Conservation (phyloP, 2,329 filamentous ascomycete genomes). For the Seiridium cupressi region DNA sequence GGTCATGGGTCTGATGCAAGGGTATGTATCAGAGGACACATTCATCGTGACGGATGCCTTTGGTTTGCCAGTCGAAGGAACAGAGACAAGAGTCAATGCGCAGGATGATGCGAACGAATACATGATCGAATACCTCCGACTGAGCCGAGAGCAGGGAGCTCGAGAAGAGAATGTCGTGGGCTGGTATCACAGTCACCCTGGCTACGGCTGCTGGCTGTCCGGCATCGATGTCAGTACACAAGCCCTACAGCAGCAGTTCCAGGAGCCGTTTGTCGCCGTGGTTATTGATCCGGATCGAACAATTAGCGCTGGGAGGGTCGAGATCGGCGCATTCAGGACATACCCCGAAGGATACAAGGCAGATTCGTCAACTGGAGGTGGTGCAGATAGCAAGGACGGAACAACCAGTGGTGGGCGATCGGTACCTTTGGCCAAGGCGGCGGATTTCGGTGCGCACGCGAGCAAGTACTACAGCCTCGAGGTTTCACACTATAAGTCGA, state of each 20-base stretch:
- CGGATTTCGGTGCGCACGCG: slow-evolving; percentile 92
- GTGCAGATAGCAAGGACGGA: slow-evolving; percentile 6
- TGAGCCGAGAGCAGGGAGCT: slow-evolving; percentile 69
- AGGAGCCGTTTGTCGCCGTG: slow-evolving; percentile 90
- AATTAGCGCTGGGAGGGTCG: slow-evolving; percentile 90
- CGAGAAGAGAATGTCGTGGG: slow-evolving; percentile 89
- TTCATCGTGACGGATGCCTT: slow-evolving; percentile 95
- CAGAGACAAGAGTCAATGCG: slow-evolving; percentile 96
- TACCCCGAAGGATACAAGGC: slow-evolving; percentile 74
- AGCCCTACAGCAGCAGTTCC: slow-evolving; percentile 77
- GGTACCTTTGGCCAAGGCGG: slow-evolving; percentile 89
- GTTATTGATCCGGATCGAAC: slow-evolving; percentile 97
- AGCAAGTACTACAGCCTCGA: slow-evolving; percentile 89
- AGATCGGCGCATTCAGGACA: slow-evolving; percentile 95
- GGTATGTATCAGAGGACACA: slow-evolving; percentile 80
- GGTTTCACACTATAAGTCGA: slow-evolving; percentile 92
- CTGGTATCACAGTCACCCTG: slow-evolving; percentile 98
- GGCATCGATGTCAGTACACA: slow-evolving; percentile 95
- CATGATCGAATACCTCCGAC: slow-evolving; percentile 80
- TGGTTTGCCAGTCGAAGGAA: slow-evolving; percentile 91
- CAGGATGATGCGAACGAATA: slow-evolving; percentile 97
- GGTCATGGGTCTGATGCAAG: slow-evolving; percentile 98
- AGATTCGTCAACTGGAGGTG: slow-evolving; percentile 10
- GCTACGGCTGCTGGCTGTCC: slow-evolving; percentile 96
- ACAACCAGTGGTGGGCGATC: slow-evolving; percentile 62